Evolutionary conservation across 2,329 filamentous ascomycete genomes (phyloP), one percentile per base, ranked within the genome.

Genomic region (Trichoderma polysporum): DNA sequence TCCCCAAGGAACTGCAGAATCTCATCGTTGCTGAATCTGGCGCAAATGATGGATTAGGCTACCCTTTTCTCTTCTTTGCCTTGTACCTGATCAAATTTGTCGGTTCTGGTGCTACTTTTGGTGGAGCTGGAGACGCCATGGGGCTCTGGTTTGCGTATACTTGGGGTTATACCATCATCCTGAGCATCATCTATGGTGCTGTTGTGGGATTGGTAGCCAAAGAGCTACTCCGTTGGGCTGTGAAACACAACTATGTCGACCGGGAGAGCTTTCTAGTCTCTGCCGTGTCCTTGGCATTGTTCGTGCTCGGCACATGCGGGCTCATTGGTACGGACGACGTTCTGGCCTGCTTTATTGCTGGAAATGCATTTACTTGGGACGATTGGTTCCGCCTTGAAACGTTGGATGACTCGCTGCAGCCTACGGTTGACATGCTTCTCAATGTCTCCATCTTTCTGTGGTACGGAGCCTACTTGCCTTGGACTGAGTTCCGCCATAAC

Each of bases 311-410:
- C 0, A 97, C 93, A 0, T 94, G 91, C 69, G 93, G 93, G 1
- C 85, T 97, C 83, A 86, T 97, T 57, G 93, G 93, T 1, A 94
- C 89, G 39, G 93, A 97, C 74, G 94, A 97, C 74, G 91, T 97
- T 0, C 83, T 97, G 7, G 93, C 94, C 1, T 97, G 93, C 79
- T 97, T 97, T 75, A 90, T 97, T 72, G 94, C 94, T 2, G 94
- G 94, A 1, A 97, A 97, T 74, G 87, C 87, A 1, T 97, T 97
- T 71, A 97, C 92, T 0, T 94, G 92, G 88, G 93, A 97, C 75
- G 93, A 97, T 78, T 96, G 92, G 93, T 97, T 97, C 78, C 90
- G 94, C 0, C 82, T 94, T 1, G 91, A 96, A 77, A 97, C 94
- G 0, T 82, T 90, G 72, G 94, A 97, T 71, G 94, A 97, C 74